Evolutionary conservation across 2,329 filamentous ascomycete species (phyloP), one percentile per base, ranked within the genome.

Genomic region (Myriosclerotinia scirpicola): DNA sequence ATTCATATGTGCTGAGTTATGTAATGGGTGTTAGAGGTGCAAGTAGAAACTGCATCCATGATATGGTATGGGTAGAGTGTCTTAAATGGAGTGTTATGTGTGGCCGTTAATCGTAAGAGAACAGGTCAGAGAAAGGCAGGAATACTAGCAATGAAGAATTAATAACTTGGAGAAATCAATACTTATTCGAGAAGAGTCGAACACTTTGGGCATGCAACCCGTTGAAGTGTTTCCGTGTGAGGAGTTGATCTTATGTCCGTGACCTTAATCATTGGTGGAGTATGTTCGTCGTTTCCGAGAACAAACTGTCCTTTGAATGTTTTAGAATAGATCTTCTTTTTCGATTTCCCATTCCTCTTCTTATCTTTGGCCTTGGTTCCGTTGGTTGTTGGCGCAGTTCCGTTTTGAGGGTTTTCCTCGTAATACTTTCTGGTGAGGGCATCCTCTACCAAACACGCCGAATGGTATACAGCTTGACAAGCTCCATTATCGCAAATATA

Each of bases 381-480:
- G 15, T 68, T 69, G 5, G 59, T 26, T 46, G 65, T 68, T 36
- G 67, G 55, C 12, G 64, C 60, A 1, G 66, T 46, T 9, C 66
- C 70, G 34, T 72, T 61, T 44, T 68, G 56, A 11, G 65, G 58
- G 26, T 61, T 59, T 26, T 67, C 63, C 11, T 70, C 66, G 30
- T 71, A 60, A 58, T 75, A 74, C 6, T 68, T 71, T 61, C 72
- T 76, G 17, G 54, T 66, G 20, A 77, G 69, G 30, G 74, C 69
- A 22, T 74, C 73, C 1, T 78, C 73, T n/a, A 76, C 59, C 40
- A 80, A 66, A 67, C 78, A 79, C 40, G 73, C 70, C 46, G 76
- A 70, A 64, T 80, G 79, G 46, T 79, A 74, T 75, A 78, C 77
- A 17, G 74, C 70, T 40, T 73, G 70, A 67, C 79, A 80, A 0